Percentiles rank a stretch among this genome's conserved stretches.
Evolutionary conservation across 75 land plant genomes (phyloP).

Genomic region (Azolla pinnata): DNA sequence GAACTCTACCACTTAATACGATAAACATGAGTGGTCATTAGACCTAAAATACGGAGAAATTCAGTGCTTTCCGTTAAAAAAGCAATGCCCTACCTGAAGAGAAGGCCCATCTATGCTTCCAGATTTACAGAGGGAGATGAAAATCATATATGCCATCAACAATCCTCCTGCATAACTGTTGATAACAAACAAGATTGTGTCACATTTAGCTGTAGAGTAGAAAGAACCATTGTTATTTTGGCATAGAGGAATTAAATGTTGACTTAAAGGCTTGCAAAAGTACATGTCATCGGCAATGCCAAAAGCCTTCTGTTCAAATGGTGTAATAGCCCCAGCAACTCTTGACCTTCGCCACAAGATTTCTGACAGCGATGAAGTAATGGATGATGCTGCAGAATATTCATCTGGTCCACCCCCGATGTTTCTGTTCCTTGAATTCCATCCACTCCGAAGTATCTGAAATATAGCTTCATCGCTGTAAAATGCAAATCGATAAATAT

Average conservation of each 20-base stretch:
- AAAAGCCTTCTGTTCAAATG: slow-evolving; percentile 65
- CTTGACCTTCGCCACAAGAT: slow-evolving; percentile 81
- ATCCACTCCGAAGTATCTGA: slow-evolving; percentile 9
- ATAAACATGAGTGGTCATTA: too few relatives aligned
- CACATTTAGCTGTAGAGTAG: too few relatives aligned
- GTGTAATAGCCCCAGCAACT: slow-evolving; percentile 68
- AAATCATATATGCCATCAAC: slow-evolving; percentile 85
- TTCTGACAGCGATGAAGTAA: slow-evolving; percentile 49
- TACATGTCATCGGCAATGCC: slow-evolving; percentile 98
- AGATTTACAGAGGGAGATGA: slow-evolving; percentile 72
- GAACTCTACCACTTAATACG: too few relatives aligned
- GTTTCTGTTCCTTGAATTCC: slow-evolving; percentile 12
- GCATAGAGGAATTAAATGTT: background rate
- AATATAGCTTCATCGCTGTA: slow-evolving; percentile 23
- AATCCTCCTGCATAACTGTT: slow-evolving; percentile 96
- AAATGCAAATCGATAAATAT: too few relatives aligned
- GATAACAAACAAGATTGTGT: too few relatives aligned
- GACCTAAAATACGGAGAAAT: too few relatives aligned
- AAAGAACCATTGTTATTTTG: too few relatives aligned
- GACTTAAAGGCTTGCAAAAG: background rate
- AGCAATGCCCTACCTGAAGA: slow-evolving; percentile 44
- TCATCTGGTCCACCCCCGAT: slow-evolving; percentile 27
- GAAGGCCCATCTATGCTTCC: slow-evolving; percentile 84
- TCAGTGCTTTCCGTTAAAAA: background rate
- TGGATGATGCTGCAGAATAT: slow-evolving; percentile 27